Evolutionary conservation across 805 yeast species (phyloP), one percentile per base, ranked within the genome.

Genomic region (Zygoascus tannicola): DNA sequence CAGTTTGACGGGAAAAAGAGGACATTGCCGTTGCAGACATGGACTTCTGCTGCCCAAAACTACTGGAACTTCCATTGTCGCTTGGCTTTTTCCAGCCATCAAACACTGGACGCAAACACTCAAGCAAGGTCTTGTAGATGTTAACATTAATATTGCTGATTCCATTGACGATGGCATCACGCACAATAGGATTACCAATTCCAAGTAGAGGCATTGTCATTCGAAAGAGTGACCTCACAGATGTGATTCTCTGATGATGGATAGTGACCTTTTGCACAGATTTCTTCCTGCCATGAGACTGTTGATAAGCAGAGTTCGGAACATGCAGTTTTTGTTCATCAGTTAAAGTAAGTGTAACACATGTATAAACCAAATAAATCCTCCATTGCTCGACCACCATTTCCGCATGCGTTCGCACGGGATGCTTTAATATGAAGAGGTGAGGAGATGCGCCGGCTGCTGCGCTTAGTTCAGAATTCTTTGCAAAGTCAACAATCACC

Each of bases 111-210:
- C 83, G 85, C 10, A 85, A 66, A 45, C 81, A 81, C 53, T 87
- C 95, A 26, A 90, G 63, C 42, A 90, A 73, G 0, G 95, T 80
- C 50, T 74, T 77, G 69, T 85, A 87, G 14, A 88, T 85, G 61
- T 92, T 92, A 47, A 88, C 79, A 59, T 92, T 92, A 61, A 88
- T 77, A 49, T 94, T 85, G 50, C 95, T 81, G 43, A 94, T 63
- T 0, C 97, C 97, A 2, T 81, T 67, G n/a, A 87, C 86, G 14
- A 88, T 78, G 0, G 97, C 92, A 50, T 88, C 95, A 48, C 85
- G 70, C 5, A 92, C 75, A 50, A 78, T 68, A 2, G 73, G 70
- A 47, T 84, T 85, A 1, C 78, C 76, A 0, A 87, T 78, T 22
- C 75, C 79, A 39, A 92, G 62, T 22, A 92, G 66, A 0, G 97